Base-by-base conservation (phyloP, 768 basidiomycete genomes). In the Rickenella mellea region DNA sequence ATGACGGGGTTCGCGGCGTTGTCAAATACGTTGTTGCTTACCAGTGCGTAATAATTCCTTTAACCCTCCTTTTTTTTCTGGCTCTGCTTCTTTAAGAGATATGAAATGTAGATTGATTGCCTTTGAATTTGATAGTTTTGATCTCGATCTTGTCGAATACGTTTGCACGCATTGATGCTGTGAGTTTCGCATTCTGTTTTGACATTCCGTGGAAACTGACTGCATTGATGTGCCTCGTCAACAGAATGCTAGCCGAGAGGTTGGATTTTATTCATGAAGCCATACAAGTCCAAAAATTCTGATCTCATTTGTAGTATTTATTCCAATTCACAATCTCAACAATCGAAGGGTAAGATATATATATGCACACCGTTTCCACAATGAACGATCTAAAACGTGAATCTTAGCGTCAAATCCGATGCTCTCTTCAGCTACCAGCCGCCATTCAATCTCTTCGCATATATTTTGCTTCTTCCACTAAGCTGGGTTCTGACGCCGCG, bases 111-210 rank as follows among this genome's bases (percentile, higher is more conserved):
- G n/a, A n/a, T n/a, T n/a, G n/a, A n/a, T n/a, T n/a, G n/a, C 11
- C n/a, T n/a, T 14, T 20, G 12, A n/a, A 1, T 9, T 27, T 27
- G 20, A 3, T 38, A 69, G 66, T 93, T 54, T 69, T 94, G 35
- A 92, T 94, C 46, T 92, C 88, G 6, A 87, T 93, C 36, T 62
- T 96, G 25, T 91, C 90, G 4, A 92, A 92, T 56, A 91, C 89
- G 0, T 90, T 89, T 45, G 84, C 86, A 2, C 67, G 74, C 39
- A 91, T 74, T 45, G 83, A 82, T 59, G 72, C 68, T 12, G 76
- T 76, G 43, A 41, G 73, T 57, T 24, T 25, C 31, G 29, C 43
- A 25, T 24, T n/a, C 7, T 27, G 7, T 32, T 24, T 12, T 31
- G 19, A 39, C 25, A 6, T 27, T 20, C 20, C 7, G 1, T 38